Conservation (phyloP, 495 filamentous ascomycete genomes). For the Trichoderma parareesei region DNA sequence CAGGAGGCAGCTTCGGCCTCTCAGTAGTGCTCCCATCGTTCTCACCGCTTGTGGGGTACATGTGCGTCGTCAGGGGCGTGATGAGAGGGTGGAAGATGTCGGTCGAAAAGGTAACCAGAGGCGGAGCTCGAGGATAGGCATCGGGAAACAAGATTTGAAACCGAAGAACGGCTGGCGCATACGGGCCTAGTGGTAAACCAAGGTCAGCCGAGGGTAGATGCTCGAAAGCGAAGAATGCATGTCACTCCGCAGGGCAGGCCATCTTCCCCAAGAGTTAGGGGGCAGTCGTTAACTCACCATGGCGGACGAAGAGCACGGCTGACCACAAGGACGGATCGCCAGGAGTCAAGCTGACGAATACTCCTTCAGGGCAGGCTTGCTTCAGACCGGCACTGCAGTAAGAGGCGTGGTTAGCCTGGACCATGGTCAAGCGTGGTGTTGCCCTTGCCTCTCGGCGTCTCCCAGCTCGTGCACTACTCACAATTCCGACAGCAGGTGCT, state of each 20-base stretch:
- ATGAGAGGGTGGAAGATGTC: constrained; percentile 94
- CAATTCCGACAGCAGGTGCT: constrained; percentile 74
- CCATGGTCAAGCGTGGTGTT: neutral
- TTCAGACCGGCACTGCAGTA: constrained; percentile 64
- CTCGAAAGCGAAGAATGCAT: neutral
- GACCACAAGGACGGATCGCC: constrained; percentile 75
- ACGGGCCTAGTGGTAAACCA: constrained; percentile 56
- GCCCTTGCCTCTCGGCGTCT: neutral
- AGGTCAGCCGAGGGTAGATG: neutral
- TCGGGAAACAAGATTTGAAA: constrained; percentile 84
- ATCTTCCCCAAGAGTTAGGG: neutral
- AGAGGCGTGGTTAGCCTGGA: neutral
- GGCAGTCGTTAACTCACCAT: constrained; percentile 46
- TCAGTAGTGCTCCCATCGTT: constrained; percentile 71
- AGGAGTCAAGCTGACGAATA: constrained; percentile 78
- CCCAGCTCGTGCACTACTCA: constrained; percentile 27
- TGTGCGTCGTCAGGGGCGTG: constrained; percentile 81
- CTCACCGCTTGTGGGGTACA: constrained; percentile 68
- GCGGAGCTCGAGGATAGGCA: constrained; percentile 69
- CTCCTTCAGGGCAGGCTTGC: constrained; percentile 68
- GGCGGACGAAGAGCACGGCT: constrained; percentile 83
- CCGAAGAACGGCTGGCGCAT: constrained; percentile 76
- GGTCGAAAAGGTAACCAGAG: constrained; percentile 75
- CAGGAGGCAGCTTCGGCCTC: constrained; percentile 72
- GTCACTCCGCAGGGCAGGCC: neutral